phyloP scores from a whole-genome alignment of 129 eudicot species.

The Rutidosis leptorrhynchoides region DNA sequence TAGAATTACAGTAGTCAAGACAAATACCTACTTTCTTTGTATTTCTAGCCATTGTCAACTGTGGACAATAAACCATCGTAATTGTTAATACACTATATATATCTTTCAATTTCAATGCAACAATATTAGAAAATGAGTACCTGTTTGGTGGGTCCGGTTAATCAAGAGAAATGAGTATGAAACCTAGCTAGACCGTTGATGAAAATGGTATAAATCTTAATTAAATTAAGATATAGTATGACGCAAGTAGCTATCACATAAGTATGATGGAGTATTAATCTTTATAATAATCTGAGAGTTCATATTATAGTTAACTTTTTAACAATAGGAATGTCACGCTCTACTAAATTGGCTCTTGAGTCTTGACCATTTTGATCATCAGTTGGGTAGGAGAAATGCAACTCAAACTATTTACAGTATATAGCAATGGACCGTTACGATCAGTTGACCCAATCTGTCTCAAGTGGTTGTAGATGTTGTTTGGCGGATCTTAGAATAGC shows the following conservation, averaged over 20 bases:
- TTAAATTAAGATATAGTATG: background rate
- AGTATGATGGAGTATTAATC: constrained; percentile 15
- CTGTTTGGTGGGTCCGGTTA: constrained; percentile 8
- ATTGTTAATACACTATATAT: constrained; percentile 1
- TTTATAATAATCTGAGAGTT: too few relatives aligned
- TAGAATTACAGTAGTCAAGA: constrained; percentile 32
- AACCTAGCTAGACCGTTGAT: constrained; percentile 6
- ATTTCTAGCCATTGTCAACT: constrained; percentile 38
- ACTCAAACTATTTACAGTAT: too few relatives aligned
- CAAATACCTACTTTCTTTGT: constrained; percentile 35
- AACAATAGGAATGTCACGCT: constrained; percentile 31
- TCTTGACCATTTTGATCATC: constrained; percentile 21
- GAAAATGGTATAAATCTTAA: constrained; percentile 13
- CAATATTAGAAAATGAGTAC: constrained; percentile 15
- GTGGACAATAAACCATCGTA: constrained; percentile 15
- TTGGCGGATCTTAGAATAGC: too few relatives aligned
- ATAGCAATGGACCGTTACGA: too few relatives aligned
- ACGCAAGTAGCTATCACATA: constrained; percentile 11
- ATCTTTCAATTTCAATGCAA: constrained; percentile 26
- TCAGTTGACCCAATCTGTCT: too few relatives aligned
- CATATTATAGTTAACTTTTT: constrained; percentile 4
- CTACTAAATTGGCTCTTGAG: too few relatives aligned
- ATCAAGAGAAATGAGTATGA: constrained; percentile 17
- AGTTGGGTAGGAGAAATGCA: constrained; percentile 38
- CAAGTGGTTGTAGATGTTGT: too few relatives aligned